phyloP scores from a whole-genome alignment of 768 basidiomycete species.

The Pholiota microspora region DNA sequence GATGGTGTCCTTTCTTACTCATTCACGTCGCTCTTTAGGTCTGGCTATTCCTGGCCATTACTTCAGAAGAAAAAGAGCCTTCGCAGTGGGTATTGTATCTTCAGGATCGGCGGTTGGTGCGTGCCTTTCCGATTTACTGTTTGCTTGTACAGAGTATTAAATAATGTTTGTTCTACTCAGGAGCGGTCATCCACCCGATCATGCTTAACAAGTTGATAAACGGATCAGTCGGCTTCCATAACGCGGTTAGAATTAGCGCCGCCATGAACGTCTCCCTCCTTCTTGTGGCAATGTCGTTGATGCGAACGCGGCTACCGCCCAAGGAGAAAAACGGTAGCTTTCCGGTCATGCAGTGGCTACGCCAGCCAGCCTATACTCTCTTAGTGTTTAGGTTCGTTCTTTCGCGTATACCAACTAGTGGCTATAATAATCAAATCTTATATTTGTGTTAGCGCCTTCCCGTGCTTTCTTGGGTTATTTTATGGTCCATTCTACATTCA shows the following conservation, averaged over 20 bases:
- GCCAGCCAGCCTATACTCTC: conserved; percentile 28
- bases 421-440: too few species aligned
- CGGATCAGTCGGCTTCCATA: conserved; percentile 32
- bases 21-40: too few species aligned
- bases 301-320: conserved; percentile 34
- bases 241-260: conserved; percentile 34
- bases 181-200: conserved; percentile 54
- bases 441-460: conserved; percentile 20
- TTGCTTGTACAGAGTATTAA: neutral
- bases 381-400: conserved; percentile 13
- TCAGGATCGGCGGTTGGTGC: conserved; percentile 24
- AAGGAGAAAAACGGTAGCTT: conserved; percentile 9
- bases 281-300: conserved; percentile 29
- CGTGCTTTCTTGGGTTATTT: conserved; percentile 34
- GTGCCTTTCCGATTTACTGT: neutral
- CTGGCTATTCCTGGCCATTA: conserved; percentile 48
- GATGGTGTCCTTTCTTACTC: too few species aligned
- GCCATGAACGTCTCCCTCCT: conserved; percentile 31
- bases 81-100: conserved; percentile 48
- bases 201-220: conserved; percentile 49
- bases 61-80: conserved; percentile 42
- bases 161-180: conserved; percentile 19
- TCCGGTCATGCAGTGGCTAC: conserved; percentile 25
- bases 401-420: neutral
- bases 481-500: conserved; percentile 53